Conservation (phyloP, 2,329 filamentous ascomycete species). For the Myriosclerotinia scirpicola region DNA sequence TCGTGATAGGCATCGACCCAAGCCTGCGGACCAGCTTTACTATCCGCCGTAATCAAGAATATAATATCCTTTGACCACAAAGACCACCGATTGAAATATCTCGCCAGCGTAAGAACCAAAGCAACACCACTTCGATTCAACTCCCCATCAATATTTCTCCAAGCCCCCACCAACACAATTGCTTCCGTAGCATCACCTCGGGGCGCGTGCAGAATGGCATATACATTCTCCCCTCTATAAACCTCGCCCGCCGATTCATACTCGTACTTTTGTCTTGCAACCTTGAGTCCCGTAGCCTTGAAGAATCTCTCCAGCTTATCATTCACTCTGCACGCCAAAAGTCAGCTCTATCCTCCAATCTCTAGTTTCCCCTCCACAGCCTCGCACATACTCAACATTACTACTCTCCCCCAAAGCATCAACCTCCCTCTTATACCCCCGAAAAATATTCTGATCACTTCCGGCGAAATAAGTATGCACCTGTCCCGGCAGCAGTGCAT, state of each 20-base stretch:
- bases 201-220: constrained; percentile 89
- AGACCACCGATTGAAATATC: constrained; percentile 98
- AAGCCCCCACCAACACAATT: constrained; percentile 86
- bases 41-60: constrained; percentile 84
- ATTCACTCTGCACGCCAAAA: constrained; percentile 52
- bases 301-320: constrained; percentile 75
- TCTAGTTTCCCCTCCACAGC: constrained; percentile 34
- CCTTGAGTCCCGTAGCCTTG: constrained; percentile 77
- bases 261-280: constrained; percentile 82
- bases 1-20: constrained; percentile 99
- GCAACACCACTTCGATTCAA: constrained; percentile 86
- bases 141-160: constrained; percentile 76
- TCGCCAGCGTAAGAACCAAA: constrained; percentile 78
- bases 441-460: constrained; percentile 91
- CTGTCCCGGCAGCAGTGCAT: constrained; percentile 90
- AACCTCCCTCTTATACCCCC: constrained; percentile 85
- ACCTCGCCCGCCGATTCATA: constrained; percentile 76
- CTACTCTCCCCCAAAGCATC: constrained; percentile 56
- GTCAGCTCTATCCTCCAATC: constrained; percentile 35
- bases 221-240: constrained; percentile 83
- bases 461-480: constrained; percentile 98
- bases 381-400: constrained; percentile 52
- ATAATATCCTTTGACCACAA: constrained; percentile 99
- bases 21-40: constrained; percentile 84
- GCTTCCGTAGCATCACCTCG: constrained; percentile 96